These are phyloP conservation scores for Coniochaeta hoffmannii DNA, from an alignment of 2,329 filamentous ascomycete species.

Conservation along the genomic window DNA sequence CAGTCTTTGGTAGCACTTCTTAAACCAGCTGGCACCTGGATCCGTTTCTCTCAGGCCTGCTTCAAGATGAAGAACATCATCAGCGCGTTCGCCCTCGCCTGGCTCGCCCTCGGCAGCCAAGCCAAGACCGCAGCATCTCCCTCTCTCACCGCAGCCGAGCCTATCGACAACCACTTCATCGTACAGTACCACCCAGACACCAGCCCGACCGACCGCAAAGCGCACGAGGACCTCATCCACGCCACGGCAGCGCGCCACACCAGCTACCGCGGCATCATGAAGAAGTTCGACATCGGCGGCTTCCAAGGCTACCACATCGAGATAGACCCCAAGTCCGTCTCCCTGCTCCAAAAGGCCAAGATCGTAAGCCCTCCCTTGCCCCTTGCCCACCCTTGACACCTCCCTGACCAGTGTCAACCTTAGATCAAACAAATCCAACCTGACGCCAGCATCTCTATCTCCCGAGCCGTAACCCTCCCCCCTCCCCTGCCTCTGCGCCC, in stretches of 20 bases:
- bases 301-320: conserved; percentile 10
- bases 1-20: not conserved
- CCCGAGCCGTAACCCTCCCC: conserved; percentile 10
- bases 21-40: too few species aligned
- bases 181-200: conserved; percentile 5
- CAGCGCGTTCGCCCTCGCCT: not conserved
- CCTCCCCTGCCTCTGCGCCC: not conserved
- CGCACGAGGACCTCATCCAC: not conserved
- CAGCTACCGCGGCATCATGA: conserved; percentile 8
- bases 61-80: not conserved
- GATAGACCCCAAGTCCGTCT: not conserved
- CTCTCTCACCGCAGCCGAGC: not conserved
- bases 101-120: not conserved
- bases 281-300: conserved; percentile 7
- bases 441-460: conserved; percentile 25
- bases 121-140: not conserved
- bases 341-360: not conserved
- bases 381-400: not conserved
- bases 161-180: conserved; percentile 6
- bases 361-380: conserved; percentile 5
- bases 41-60: too few species aligned
- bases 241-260: not conserved
- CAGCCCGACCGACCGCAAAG: not conserved
- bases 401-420: not conserved
- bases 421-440: conserved; percentile 11